phyloP scores from a whole-genome alignment of 257 asterid species.

The Nicotiana otophora region DNA sequence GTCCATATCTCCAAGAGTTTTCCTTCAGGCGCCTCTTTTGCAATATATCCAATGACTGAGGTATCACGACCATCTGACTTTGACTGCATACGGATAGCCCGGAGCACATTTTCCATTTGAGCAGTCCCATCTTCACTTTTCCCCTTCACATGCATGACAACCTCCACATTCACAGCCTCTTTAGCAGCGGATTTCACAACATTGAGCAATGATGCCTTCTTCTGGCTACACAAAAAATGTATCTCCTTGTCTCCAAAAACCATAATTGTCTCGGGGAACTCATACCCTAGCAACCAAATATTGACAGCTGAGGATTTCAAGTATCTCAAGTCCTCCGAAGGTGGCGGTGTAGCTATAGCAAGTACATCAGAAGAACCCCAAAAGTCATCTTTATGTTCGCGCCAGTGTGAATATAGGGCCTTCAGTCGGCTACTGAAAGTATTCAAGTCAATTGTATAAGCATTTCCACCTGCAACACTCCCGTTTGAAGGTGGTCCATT shows the following conservation, averaged over 20 bases:
- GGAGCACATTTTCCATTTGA: constrained; percentile 18
- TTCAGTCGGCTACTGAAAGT: constrained; percentile 42
- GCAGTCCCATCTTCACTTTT: constrained; percentile 20
- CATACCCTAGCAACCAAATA: constrained; percentile 23
- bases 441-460: constrained; percentile 39
- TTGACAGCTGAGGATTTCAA: constrained; percentile 31
- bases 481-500: not conserved
- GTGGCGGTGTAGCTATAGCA: constrained; percentile 49
- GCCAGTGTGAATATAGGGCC: constrained; percentile 43
- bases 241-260: constrained; percentile 21
- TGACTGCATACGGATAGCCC: constrained; percentile 9
- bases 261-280: constrained; percentile 27
- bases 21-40: constrained; percentile 27
- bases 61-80: constrained; percentile 6
- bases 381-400: constrained; percentile 31
- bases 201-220: constrained; percentile 18
- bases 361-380: constrained; percentile 48
- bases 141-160: constrained; percentile 21
- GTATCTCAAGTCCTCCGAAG: constrained; percentile 46
- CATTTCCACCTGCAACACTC: constrained; percentile 1
- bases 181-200: constrained; percentile 20
- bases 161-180: constrained; percentile 14
- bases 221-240: constrained; percentile 29
- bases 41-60: constrained; percentile 17
- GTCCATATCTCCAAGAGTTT: constrained; percentile 23